These are phyloP conservation scores for Podospora anserina DNA, from an alignment of 495 filamentous ascomycete species.

Conservation along the genomic window DNA sequence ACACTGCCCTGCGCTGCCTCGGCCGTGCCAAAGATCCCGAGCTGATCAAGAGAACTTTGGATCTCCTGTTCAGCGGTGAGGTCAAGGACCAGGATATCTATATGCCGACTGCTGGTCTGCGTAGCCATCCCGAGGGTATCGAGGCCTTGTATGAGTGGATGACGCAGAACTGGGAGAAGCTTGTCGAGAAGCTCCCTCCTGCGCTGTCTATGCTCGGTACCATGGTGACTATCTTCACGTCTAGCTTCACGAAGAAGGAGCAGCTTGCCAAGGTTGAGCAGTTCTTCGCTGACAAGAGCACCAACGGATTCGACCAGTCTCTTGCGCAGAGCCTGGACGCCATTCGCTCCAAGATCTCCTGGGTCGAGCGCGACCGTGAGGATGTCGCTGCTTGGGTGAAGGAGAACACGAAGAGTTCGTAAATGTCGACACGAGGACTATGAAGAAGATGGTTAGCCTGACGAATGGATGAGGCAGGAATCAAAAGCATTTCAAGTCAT, in stretches of 20 bases:
- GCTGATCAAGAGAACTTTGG: slow-evolving; percentile 78
- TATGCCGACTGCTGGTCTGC: slow-evolving; percentile 73
- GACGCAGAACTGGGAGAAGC: slow-evolving; percentile 77
- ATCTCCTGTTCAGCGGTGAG: slow-evolving; percentile 69
- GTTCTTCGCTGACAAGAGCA: slow-evolving; percentile 79
- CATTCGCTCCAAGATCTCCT: slow-evolving; percentile 57
- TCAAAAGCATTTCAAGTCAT: not conserved
- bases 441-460: not conserved
- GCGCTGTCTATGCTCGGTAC: slow-evolving; percentile 78
- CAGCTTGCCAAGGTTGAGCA: slow-evolving; percentile 70
- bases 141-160: slow-evolving; percentile 80
- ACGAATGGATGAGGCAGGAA: not conserved
- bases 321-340: slow-evolving; percentile 61
- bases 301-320: slow-evolving; percentile 65
- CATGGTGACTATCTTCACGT: slow-evolving; percentile 79
- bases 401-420: slow-evolving; percentile 36
- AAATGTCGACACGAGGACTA: slow-evolving; percentile 21
- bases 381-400: slow-evolving; percentile 55
- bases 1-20: slow-evolving; percentile 85
- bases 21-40: slow-evolving; percentile 73
- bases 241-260: slow-evolving; percentile 71
- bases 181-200: slow-evolving; percentile 77
- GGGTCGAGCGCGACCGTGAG: slow-evolving; percentile 54
- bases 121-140: slow-evolving; percentile 73
- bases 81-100: slow-evolving; percentile 98